Conservation (phyloP, 495 filamentous ascomycete species). For the Pseudoneurospora amorphoporcata region DNA sequence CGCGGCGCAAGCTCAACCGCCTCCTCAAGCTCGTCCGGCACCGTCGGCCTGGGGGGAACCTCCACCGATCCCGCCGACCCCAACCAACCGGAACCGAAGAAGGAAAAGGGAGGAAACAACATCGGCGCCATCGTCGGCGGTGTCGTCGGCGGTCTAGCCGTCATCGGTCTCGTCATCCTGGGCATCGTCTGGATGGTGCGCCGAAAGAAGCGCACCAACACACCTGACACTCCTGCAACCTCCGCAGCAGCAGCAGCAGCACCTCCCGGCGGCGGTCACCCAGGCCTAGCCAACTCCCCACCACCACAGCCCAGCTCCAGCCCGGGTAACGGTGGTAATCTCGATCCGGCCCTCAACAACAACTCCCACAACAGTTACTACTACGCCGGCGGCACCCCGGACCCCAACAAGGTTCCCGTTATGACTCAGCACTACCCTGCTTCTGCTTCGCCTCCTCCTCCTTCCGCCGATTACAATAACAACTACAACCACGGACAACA, state of each 20-base stretch:
- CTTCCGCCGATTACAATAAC: background rate
- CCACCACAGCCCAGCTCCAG: background rate
- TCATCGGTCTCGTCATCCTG: conserved; percentile 29
- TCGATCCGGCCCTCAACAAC: background rate
- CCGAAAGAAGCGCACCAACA: conserved; percentile 17
- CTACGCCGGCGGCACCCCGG: background rate
- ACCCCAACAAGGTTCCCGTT: background rate
- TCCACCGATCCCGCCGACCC: background rate
- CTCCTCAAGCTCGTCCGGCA: background rate
- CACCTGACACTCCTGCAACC: background rate
- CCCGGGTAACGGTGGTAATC: background rate
- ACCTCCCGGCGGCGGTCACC: background rate
- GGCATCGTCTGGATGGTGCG: conserved; percentile 29
- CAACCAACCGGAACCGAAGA: background rate
- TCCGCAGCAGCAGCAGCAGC: background rate
- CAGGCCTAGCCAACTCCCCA: background rate
- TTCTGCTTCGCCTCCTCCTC: background rate
- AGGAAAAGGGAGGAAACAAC: conserved; percentile 16
- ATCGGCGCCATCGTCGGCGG: conserved; percentile 39
- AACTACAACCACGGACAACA: background rate
- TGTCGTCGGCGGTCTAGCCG: conserved; percentile 37
- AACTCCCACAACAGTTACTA: background rate
- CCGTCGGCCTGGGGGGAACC: background rate
- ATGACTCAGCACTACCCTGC: background rate
- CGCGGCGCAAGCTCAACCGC: conserved; percentile 1